A percentile compares a stretch with the other conserved stretches of the same genome.
phyloP scores from a whole-genome alignment of 108 stramenopile species.

The Pseudonitzschia delicatissima region DNA sequence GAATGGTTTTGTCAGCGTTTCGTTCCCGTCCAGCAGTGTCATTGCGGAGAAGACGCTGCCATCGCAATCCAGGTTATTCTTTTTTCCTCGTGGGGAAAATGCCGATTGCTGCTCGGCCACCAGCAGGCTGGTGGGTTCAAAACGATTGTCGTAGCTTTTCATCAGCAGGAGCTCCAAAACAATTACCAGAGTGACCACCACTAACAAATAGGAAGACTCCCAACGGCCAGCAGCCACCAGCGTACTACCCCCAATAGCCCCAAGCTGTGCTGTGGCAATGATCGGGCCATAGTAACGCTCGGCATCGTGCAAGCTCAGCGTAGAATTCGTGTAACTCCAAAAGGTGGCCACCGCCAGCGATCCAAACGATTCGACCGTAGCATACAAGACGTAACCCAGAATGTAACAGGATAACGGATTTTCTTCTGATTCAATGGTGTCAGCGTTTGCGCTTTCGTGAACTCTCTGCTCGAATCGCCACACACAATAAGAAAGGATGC shows the following conservation, averaged over 20 bases:
- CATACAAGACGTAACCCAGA: constrained; percentile 84
- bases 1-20: constrained; percentile 37
- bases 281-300: constrained; percentile 92
- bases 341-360: constrained; percentile 90
- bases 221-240: constrained; percentile 46
- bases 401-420: constrained; percentile 40
- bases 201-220: constrained; percentile 26
- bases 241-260: constrained; percentile 87
- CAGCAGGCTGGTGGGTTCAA: constrained; percentile 25
- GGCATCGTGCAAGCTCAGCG: constrained; percentile 80
- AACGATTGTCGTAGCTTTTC: constrained; percentile 34
- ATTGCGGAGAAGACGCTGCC: constrained; percentile 31
- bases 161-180: constrained; percentile 45
- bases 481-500: constrained; percentile 25
- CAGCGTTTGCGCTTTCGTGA: not conserved
- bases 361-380: constrained; percentile 93
- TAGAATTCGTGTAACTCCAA: constrained; percentile 95
- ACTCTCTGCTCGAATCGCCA: constrained; percentile 9
- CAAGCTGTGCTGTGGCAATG: constrained; percentile 91
- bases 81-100: no score
- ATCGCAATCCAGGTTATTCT: no score
- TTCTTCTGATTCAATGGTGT: not conserved
- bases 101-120: constrained; percentile 9
- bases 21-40: constrained; percentile 34
- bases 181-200: constrained; percentile 42